These are phyloP conservation scores for Fonsecaea erecta DNA, from an alignment of 2,329 filamentous ascomycete genomes.

Conservation along the genomic window DNA sequence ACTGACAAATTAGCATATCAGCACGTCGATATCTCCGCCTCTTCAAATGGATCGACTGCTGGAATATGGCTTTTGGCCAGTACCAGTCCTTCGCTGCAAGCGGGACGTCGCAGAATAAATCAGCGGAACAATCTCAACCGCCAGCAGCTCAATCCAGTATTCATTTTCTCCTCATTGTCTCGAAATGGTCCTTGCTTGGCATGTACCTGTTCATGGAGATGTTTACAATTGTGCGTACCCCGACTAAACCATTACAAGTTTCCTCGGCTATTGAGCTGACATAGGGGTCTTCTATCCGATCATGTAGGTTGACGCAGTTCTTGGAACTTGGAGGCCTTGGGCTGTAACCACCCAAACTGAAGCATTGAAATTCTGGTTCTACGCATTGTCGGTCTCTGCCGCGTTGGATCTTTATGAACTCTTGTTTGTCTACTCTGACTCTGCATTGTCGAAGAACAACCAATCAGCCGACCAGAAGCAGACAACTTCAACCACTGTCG, in stretches of 20 bases:
- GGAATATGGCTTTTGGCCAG: conserved; percentile 56
- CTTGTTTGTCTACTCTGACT: conserved; percentile 2
- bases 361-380: conserved; percentile 72
- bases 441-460: neutral
- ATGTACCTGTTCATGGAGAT: conserved; percentile 71
- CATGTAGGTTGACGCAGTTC: conserved; percentile 6
- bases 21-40: conserved; percentile 68
- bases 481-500: neutral
- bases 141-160: conserved; percentile 36
- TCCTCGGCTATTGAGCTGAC: conserved; percentile 39
- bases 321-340: conserved; percentile 38
- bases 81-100: conserved; percentile 36
- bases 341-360: conserved; percentile 59
- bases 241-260: conserved; percentile 16
- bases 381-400: conserved; percentile 61
- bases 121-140: neutral
- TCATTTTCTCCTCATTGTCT: conserved; percentile 58
- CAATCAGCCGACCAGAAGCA: conserved; percentile 3
- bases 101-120: conserved; percentile 1
- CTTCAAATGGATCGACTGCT: conserved; percentile 69
- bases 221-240: conserved; percentile 62
- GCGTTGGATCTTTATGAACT: conserved; percentile 52
- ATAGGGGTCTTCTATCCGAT: neutral
- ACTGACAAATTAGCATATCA: conserved; percentile 33
- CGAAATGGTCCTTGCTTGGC: conserved; percentile 64